Conservation (phyloP, 768 basidiomycete species). For the Steccherinum ochraceum region DNA sequence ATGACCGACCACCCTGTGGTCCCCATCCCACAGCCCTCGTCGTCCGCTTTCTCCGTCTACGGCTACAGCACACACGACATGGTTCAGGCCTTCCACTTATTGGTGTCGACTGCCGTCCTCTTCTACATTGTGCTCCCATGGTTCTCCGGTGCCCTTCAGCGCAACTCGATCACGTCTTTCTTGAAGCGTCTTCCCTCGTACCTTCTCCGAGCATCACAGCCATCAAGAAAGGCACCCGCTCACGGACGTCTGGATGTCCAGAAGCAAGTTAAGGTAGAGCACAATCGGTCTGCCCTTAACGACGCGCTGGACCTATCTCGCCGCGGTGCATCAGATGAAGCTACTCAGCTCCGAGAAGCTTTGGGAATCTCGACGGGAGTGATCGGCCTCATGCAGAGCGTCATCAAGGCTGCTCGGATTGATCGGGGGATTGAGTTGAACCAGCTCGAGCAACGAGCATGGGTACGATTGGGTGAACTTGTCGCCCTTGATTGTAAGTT, state of each 20-base stretch:
- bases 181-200: constrained; percentile 1
- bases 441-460: constrained; percentile 40
- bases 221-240: not conserved
- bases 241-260: not conserved
- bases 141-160: constrained; percentile 27
- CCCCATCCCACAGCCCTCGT: constrained; percentile 13
- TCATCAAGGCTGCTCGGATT: constrained; percentile 22
- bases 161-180: constrained; percentile 7
- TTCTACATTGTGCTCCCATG: constrained; percentile 46
- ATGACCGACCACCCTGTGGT: constrained; percentile 29
- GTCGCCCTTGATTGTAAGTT: constrained; percentile 32
- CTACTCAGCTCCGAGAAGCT: constrained; percentile 30
- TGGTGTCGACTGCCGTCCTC: constrained; percentile 60
- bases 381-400: constrained; percentile 28
- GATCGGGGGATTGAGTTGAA: constrained; percentile 30
- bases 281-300: constrained; percentile 20
- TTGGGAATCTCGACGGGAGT: constrained; percentile 33
- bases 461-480: constrained; percentile 46
- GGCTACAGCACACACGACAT: constrained; percentile 45
- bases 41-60: constrained; percentile 8
- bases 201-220: not conserved
- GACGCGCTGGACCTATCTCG: constrained; percentile 26
- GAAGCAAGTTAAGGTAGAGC: not conserved
- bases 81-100: constrained; percentile 59
- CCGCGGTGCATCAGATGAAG: constrained; percentile 34